A percentile compares a stretch with the other conserved stretches of the same genome.
Conservation (phyloP, 495 filamentous ascomycete species). For the Entonaema liquescens region DNA sequence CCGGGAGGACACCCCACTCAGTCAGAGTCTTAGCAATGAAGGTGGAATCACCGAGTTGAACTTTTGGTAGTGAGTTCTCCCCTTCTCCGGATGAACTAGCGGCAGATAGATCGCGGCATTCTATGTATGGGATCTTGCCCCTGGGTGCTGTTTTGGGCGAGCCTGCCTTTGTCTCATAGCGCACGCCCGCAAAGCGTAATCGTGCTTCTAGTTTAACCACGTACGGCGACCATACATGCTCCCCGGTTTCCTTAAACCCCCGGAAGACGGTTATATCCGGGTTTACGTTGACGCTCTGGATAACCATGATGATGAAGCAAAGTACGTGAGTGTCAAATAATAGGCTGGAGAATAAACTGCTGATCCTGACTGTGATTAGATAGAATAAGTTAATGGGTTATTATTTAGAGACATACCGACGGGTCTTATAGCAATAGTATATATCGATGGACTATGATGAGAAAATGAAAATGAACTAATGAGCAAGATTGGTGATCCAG, state of each 20-base stretch:
- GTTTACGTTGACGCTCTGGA: conserved; percentile 6
- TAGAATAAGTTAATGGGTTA: neutral
- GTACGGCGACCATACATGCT: conserved; percentile 70
- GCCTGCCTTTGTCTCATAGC: conserved; percentile 58
- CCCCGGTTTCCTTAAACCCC: conserved; percentile 52
- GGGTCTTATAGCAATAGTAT: neutral
- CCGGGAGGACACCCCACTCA: conserved; percentile 50
- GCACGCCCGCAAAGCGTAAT: conserved; percentile 61
- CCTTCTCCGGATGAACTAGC: neutral
- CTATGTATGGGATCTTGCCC: conserved; percentile 70
- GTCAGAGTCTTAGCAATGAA: conserved; percentile 62
- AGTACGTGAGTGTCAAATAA: neutral
- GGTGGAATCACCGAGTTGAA: conserved; percentile 56
- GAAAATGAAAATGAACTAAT: neutral
- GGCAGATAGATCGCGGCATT: conserved; percentile 25
- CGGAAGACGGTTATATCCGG: conserved; percentile 60
- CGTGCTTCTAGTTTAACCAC: conserved; percentile 71
- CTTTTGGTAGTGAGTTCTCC: neutral
- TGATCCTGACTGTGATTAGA: neutral
- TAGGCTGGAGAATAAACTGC: neutral
- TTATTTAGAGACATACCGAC: too few relatives aligned
- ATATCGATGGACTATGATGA: neutral
- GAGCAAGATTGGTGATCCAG: neutral
- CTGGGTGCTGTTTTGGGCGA: conserved; percentile 55
- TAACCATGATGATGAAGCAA: conserved; percentile 21